Conservation (phyloP, 306 rosid species). For the Delonix regia region DNA sequence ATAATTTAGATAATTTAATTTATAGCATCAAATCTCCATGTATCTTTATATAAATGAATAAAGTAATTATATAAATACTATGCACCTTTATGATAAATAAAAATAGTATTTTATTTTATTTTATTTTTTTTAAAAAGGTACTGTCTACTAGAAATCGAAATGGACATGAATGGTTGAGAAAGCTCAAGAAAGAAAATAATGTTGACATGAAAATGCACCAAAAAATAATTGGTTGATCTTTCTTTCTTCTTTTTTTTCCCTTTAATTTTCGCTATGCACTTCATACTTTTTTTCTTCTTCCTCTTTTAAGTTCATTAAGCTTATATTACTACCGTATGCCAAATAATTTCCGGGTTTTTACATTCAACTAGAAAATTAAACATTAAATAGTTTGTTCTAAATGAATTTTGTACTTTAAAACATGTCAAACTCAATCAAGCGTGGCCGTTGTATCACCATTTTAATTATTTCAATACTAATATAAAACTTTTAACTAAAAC, state of each 20-base stretch:
- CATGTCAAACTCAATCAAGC: background rate
- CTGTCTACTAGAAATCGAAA: constrained; percentile 22
- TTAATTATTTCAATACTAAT: background rate
- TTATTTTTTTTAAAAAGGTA: too few relatives aligned
- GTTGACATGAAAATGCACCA: constrained; percentile 5
- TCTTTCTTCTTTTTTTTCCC: background rate
- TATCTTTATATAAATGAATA: too few relatives aligned
- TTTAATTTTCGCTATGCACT: background rate
- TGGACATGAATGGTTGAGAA: constrained; percentile 39
- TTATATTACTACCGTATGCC: background rate
- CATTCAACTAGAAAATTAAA: too few relatives aligned
- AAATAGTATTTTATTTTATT: too few relatives aligned
- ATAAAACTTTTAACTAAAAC: too few relatives aligned
- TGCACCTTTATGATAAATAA: too few relatives aligned
- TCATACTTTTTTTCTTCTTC: background rate
- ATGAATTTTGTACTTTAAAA: background rate
- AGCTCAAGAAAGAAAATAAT: background rate
- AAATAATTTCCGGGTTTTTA: background rate
- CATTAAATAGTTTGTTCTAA: background rate
- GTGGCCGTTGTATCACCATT: background rate
- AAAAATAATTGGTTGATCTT: background rate
- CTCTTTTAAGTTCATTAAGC: background rate
- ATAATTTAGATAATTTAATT: background rate
- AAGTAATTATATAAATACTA: too few relatives aligned
- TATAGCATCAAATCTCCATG: background rate